These are phyloP conservation scores for Sarocladiaceae sp. DNA, from an alignment of 2,329 filamentous ascomycete genomes.

Conservation along the genomic window DNA sequence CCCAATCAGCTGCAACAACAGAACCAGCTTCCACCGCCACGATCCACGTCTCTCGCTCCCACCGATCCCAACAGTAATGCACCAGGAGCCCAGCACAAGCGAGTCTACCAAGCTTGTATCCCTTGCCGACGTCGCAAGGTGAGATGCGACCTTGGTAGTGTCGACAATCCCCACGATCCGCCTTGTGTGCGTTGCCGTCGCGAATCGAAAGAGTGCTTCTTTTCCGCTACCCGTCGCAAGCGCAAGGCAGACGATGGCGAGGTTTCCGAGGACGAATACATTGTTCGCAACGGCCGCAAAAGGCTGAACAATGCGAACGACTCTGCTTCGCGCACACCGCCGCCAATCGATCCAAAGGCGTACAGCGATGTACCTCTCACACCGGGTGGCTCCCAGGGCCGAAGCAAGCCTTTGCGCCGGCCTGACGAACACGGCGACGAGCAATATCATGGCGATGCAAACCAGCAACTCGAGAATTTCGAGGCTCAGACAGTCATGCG, in stretches of 20 bases:
- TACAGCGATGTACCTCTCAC: conserved; percentile 54
- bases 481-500: conserved; percentile 63
- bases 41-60: conserved; percentile 13
- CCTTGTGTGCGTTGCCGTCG: conserved; percentile 91
- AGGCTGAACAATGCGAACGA: conserved; percentile 48
- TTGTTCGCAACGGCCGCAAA: conserved; percentile 70
- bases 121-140: conserved; percentile 60
- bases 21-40: conserved; percentile 15
- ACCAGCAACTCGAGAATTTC: conserved; percentile 59
- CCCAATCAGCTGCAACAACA: conserved; percentile 1
- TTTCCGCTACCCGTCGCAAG: conserved; percentile 91
- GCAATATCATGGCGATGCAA: conserved; percentile 46
- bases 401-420: no score
- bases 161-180: conserved; percentile 91
- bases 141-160: conserved; percentile 62
- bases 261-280: conserved; percentile 59
- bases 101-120: conserved; percentile 61
- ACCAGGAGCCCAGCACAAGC: conserved; percentile 46
- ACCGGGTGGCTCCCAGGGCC: conserved; percentile 65
- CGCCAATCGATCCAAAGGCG: conserved; percentile 25
- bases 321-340: conserved; percentile 26
- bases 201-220: conserved; percentile 96
- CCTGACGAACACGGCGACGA: conserved; percentile 3
- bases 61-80: conserved; percentile 11
- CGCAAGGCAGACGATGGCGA: conserved; percentile 66